These are phyloP conservation scores for Annona squamosa DNA, from an alignment of 164 flowering plant genomes.

Conservation along the genomic window DNA sequence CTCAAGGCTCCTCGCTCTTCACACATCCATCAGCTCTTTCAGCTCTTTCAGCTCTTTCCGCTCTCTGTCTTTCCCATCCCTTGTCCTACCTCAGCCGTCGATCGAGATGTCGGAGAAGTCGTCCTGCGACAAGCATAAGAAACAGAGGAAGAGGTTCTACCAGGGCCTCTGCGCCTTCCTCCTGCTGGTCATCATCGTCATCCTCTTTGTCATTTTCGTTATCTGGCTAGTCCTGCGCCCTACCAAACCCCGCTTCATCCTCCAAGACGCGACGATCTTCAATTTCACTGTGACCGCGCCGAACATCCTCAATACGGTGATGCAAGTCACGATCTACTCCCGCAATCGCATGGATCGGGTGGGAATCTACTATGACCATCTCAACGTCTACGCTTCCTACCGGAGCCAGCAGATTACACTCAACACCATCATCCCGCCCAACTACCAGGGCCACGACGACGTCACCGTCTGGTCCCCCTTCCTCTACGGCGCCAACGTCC, in stretches of 20 bases:
- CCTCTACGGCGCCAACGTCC: conserved; percentile 9
- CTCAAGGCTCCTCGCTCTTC: background rate
- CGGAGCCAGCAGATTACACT: conserved; percentile 18
- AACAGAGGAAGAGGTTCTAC: conserved; percentile 5
- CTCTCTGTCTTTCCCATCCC: background rate
- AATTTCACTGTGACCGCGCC: conserved; percentile 11
- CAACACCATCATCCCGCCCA: background rate
- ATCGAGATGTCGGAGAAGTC: conserved; percentile 4
- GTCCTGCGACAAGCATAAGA: conserved; percentile 5
- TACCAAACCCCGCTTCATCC: conserved; percentile 11
- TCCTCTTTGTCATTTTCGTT: conserved; percentile 11
- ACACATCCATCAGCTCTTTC: background rate
- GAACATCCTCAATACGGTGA: conserved; percentile 4
- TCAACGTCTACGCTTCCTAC: conserved; percentile 12
- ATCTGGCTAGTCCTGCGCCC: conserved; percentile 16
- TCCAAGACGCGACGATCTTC: conserved; percentile 15
- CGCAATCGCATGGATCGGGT: conserved; percentile 17
- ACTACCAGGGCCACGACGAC: conserved; percentile 17
- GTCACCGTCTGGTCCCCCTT: conserved; percentile 11
- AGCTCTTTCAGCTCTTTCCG: background rate
- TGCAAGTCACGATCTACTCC: conserved; percentile 10
- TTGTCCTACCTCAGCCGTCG: background rate
- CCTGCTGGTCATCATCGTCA: conserved; percentile 8
- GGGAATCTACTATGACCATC: conserved; percentile 15
- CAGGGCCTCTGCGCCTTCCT: background rate